Percentiles rank a stretch among this genome's conserved stretches.
These are phyloP conservation scores for Castanea mollissima DNA, from an alignment of 306 rosid species.

Conservation along the genomic window DNA sequence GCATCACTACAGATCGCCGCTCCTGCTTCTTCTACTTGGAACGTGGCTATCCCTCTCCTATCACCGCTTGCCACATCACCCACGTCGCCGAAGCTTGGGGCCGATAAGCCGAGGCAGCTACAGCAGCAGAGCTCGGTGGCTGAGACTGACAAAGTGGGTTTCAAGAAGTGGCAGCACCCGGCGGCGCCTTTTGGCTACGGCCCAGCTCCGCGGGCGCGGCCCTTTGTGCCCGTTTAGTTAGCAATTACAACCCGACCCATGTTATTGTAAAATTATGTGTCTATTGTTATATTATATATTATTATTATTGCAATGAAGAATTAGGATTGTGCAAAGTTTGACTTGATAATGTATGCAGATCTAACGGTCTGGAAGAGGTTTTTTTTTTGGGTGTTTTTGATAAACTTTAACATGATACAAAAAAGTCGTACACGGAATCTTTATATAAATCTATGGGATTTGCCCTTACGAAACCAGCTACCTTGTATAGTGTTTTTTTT, in stretches of 20 bases:
- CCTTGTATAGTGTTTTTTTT: no score
- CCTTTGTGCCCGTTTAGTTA: constrained; percentile 59
- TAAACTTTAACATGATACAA: background rate
- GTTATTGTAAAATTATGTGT: no score
- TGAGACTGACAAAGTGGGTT: constrained; percentile 45
- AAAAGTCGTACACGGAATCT: background rate
- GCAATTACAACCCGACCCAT: background rate
- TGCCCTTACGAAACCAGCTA: no score
- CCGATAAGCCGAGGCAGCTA: constrained; percentile 20
- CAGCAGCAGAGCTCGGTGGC: constrained; percentile 20
- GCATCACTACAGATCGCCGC: constrained; percentile 54
- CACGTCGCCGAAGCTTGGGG: constrained; percentile 22
- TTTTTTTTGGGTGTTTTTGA: background rate
- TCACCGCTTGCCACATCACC: constrained; percentile 78
- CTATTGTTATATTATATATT: no score
- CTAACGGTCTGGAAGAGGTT: constrained; percentile 28
- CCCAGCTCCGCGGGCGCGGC: constrained; percentile 40
- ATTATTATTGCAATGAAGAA: no score
- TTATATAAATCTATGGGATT: no score
- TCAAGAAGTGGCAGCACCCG: constrained; percentile 93
- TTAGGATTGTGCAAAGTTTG: no score
- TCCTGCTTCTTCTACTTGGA: constrained; percentile 58
- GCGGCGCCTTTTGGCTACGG: constrained; percentile 90
- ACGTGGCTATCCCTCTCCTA: constrained; percentile 84
- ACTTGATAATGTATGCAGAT: constrained; percentile 13